A percentile compares a stretch with the other conserved stretches of the same genome.
Conservation (phyloP, 805 yeast genomes). For the Starmera dryadoides region DNA sequence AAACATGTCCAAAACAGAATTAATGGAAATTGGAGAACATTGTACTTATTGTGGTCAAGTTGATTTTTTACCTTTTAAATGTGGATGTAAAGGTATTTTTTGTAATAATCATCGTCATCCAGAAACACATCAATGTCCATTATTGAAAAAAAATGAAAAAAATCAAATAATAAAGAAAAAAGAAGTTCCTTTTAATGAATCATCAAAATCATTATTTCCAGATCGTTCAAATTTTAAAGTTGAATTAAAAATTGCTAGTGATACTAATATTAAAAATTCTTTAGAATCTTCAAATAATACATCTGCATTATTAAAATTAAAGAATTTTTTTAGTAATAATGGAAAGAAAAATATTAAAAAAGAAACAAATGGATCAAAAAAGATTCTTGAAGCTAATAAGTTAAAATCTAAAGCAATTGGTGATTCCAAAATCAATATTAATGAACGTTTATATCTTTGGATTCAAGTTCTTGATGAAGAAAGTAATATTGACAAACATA, state of each 20-base stretch:
- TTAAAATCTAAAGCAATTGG: slow-evolving; percentile 18
- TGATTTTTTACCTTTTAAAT: slow-evolving; percentile 21
- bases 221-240: slow-evolving; percentile 15
- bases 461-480: slow-evolving; percentile 19
- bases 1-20: slow-evolving; percentile 18
- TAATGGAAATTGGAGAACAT: slow-evolving; percentile 24
- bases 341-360: slow-evolving; percentile 3
- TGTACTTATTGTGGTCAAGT: slow-evolving; percentile 22
- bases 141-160: neutral
- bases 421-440: slow-evolving; percentile 10
- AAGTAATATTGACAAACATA: slow-evolving; percentile 12
- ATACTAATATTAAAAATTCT: slow-evolving; percentile 6
- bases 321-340: slow-evolving; percentile 9
- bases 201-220: slow-evolving; percentile 14
- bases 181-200: slow-evolving; percentile 1
- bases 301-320: slow-evolving; percentile 14
- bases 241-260: slow-evolving; percentile 9
- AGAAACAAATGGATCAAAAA: slow-evolving; percentile 11
- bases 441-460: slow-evolving; percentile 16
- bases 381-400: slow-evolving; percentile 12
- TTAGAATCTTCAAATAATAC: slow-evolving; percentile 2
- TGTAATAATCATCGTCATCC: slow-evolving; percentile 18
- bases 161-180: neutral
- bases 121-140: slow-evolving; percentile 16
- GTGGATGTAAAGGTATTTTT: slow-evolving; percentile 16